Percentiles rank a stretch among this genome's conserved stretches.
These are phyloP conservation scores for Cryptococcus sp. DNA, from an alignment of 1,284 basidiomycete genomes.

Conservation along the genomic window DNA sequence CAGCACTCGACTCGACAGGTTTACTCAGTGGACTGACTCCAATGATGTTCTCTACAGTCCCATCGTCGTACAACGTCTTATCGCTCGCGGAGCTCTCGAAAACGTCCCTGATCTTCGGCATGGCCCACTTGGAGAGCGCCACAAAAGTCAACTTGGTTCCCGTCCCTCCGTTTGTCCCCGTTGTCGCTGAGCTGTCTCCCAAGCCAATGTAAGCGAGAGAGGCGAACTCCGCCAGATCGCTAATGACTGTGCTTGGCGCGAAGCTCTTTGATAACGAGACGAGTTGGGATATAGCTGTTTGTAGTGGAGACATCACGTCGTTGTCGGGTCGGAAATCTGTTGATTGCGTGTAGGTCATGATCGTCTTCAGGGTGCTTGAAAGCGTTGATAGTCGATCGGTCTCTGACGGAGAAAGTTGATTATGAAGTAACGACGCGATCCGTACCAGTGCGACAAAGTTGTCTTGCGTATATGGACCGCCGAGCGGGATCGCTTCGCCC, in stretches of 20 bases:
- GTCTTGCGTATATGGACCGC: conserved; percentile 74
- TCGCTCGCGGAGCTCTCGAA: conserved; percentile 58
- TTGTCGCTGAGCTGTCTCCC: conserved; percentile 51
- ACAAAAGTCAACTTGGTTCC: conserved; percentile 77
- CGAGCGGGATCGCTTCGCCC: conserved; percentile 59
- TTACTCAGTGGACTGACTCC: conserved; percentile 59
- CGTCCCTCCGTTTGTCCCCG: conserved; percentile 6
- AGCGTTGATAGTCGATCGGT: conserved; percentile 69
- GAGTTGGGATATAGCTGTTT: conserved; percentile 69
- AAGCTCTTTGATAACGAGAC: conserved; percentile 60
- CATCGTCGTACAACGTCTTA: conserved; percentile 67
- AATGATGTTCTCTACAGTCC: conserved; percentile 79
- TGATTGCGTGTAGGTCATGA: conserved; percentile 77
- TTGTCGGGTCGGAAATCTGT: conserved; percentile 85
- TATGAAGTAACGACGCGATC: conserved; percentile 35
- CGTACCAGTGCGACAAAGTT: conserved; percentile 66
- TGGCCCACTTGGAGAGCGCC: conserved; percentile 78
- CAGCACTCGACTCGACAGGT: background rate
- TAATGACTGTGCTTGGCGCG: conserved; percentile 71
- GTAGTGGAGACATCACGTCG: conserved; percentile 78
- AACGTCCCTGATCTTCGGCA: conserved; percentile 76
- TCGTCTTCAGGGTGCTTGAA: conserved; percentile 74
- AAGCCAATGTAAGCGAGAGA: conserved; percentile 82
- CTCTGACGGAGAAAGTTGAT: conserved; percentile 52
- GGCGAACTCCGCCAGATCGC: conserved; percentile 79